Evolutionary conservation across 192 early-diverging fungal genomes (phyloP).

Genomic region (Helicostylum pulchrum): DNA sequence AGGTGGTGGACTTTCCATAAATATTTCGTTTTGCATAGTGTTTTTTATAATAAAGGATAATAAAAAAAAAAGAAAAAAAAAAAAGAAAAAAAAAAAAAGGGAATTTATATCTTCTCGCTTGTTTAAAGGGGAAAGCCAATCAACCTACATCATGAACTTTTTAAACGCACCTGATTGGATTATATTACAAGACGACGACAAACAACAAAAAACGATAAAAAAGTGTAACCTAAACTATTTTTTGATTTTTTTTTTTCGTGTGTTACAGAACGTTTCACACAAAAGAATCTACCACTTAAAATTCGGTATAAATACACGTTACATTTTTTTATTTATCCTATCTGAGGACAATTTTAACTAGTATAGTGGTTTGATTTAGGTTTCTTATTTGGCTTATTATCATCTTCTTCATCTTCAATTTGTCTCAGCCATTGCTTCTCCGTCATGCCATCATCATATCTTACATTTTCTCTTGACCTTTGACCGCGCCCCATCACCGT

Average conservation of each 20-base stretch:
- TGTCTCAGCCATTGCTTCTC: conserved; percentile 85
- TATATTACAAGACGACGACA: too few species aligned
- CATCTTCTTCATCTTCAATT: conserved; percentile 52
- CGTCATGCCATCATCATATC: conserved; percentile 86
- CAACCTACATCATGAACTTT: too few species aligned
- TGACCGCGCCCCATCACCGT: conserved; percentile 61
- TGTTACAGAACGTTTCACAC: too few species aligned
- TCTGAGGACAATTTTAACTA: not conserved
- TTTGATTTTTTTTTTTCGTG: too few species aligned
- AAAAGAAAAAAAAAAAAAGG: not conserved
- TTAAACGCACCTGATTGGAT: too few species aligned
- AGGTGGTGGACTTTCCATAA: not conserved
- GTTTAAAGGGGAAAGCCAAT: not conserved
- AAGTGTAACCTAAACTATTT: too few species aligned
- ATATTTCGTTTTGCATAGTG: not conserved
- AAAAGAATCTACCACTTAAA: too few species aligned
- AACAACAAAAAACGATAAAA: too few species aligned
- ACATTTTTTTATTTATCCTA: conserved; percentile 5
- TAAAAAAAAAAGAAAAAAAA: not conserved
- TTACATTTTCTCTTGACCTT: conserved; percentile 68
- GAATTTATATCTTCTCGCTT: not conserved
- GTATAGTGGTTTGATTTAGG: not conserved
- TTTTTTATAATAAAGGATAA: not conserved
- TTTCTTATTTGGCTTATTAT: not conserved
- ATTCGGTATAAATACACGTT: not conserved